phyloP scores from a whole-genome alignment of 1,284 basidiomycete genomes.

The Melampsora americana region DNA sequence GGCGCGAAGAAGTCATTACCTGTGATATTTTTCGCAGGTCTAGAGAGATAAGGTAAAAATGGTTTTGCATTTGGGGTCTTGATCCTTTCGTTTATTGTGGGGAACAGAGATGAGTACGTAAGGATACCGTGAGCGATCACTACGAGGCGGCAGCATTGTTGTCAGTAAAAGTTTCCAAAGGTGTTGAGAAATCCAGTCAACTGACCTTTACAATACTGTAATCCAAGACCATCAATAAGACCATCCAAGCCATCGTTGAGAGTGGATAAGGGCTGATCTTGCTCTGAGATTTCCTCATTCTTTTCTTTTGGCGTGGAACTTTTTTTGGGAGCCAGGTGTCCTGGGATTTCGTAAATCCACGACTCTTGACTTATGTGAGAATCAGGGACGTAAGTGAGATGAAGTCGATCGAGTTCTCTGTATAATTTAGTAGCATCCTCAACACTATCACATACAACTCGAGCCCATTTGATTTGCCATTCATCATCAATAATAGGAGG shows the following conservation, averaged over 20 bases:
- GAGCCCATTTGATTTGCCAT: slow-evolving; percentile 38
- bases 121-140: slow-evolving; percentile 29
- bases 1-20: slow-evolving; percentile 24
- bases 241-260: neutral
- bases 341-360: slow-evolving; percentile 36
- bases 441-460: neutral
- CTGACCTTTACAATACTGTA: neutral
- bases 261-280: neutral
- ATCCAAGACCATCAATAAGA: neutral
- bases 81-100: slow-evolving; percentile 4
- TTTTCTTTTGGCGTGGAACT: neutral
- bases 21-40: slow-evolving; percentile 31
- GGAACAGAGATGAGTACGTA: slow-evolving; percentile 37
- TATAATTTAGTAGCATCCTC: neutral
- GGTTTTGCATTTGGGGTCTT: slow-evolving; percentile 26
- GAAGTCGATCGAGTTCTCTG: neutral
- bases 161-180: neutral
- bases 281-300: neutral
- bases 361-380: neutral
- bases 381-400: slow-evolving; percentile 15
- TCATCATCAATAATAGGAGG: slow-evolving; percentile 6
- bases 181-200: neutral
- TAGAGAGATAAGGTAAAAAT: slow-evolving; percentile 35
- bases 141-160: neutral
- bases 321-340: slow-evolving; percentile 13